Conservation (phyloP, 2,329 filamentous ascomycete genomes). For the Colletotrichum karsti region DNA sequence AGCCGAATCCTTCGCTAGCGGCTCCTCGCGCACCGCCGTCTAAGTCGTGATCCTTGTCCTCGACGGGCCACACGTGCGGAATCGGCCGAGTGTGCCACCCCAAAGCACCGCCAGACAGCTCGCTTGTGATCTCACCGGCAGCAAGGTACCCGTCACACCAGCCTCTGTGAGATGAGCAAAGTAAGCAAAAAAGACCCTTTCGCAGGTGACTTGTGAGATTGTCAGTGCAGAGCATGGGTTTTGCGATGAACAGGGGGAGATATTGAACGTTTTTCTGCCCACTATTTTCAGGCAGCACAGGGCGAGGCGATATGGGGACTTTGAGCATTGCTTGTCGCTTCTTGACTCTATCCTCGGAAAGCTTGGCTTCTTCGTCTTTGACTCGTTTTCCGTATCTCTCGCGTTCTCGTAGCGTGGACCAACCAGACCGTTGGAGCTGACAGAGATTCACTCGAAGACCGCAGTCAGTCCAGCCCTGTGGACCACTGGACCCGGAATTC, state of each 20-base stretch:
- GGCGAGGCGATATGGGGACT: neutral
- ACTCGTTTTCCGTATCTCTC: neutral
- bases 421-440: constrained; percentile 3
- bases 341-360: neutral
- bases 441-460: constrained; percentile 3
- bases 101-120: neutral
- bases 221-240: neutral
- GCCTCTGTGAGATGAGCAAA: neutral
- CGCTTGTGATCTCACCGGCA: neutral
- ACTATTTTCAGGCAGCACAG: constrained; percentile 19
- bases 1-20: constrained; percentile 8
- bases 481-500: neutral
- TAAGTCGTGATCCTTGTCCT: constrained; percentile 2
- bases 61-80: constrained; percentile 20
- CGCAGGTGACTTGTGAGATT: neutral
- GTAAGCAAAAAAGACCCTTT: neutral
- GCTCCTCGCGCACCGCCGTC: neutral
- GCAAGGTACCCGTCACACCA: neutral
- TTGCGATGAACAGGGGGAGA: neutral
- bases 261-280: neutral
- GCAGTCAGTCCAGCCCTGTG: constrained; percentile 9
- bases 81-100: neutral
- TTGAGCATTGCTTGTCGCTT: neutral
- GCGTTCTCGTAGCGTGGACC: constrained; percentile 2
- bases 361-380: neutral